Base-by-base conservation (phyloP, 495 filamentous ascomycete genomes). In the Viridothelium virens region DNA sequence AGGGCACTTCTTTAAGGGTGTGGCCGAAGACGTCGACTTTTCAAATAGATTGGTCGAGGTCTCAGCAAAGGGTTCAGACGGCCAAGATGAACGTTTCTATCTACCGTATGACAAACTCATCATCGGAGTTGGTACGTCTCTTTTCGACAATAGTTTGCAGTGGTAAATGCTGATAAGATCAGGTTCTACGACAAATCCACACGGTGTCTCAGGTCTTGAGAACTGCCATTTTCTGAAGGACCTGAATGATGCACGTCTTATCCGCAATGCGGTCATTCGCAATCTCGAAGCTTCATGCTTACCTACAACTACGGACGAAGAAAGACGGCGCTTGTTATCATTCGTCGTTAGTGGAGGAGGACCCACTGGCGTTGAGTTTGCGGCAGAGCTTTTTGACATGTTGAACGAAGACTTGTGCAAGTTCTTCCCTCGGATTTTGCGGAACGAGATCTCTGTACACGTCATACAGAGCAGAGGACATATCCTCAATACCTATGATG, bases 61-160 rank as follows among this genome's bases (percentile, higher is more conserved):
- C 4, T 84, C 86, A 0, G 90, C 95, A 71, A 79, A 79, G 5
- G 86, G 91, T 67, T 76, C 82, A n/a, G 78, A 80, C 66, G 94
- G 94, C 10, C 77, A 89, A 56, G 83, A 85, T 71, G 79, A 85
- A 67, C 80, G 84, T 47, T 97, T 99, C 77, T 99, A 99, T 79
- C 78, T 99, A 1, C 95, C 95, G 0, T 99, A 99, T 71, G 95
- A 99, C 74, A 99, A 99, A 79, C 81, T 99, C n/a, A 91, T 99
- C 25, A 81, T 99, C 71, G 92, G 86, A 65, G 92, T 97, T 64
- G 94, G 86, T 88, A 78, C 66, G 84, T 73, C 36, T n/a, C n/a
- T 18, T 31, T 44, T 46, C 33, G 63, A 38, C 12, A 34, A 18
- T 37, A 18, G 18, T 63, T 11, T 1, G 41, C 63, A 16, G 47